A percentile compares a stretch with the other conserved stretches of the same genome.
These are phyloP conservation scores for Fusarium sp. DNA, from an alignment of 2,329 filamentous ascomycete genomes.

Conservation along the genomic window DNA sequence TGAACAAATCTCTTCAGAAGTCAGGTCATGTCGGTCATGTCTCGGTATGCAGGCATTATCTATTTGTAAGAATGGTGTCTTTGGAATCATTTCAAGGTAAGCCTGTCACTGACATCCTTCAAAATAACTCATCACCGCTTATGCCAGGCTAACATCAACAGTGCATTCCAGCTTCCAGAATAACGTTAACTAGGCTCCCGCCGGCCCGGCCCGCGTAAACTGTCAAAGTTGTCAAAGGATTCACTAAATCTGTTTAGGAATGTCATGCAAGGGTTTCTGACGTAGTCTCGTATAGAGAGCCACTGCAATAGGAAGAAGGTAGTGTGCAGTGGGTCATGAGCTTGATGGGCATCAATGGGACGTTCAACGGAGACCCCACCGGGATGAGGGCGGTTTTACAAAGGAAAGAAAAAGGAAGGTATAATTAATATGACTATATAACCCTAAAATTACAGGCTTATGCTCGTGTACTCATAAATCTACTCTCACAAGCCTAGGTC, in stretches of 20 bases:
- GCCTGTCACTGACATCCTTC: background rate
- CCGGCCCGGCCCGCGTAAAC: background rate
- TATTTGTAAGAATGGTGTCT: background rate
- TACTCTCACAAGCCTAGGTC: background rate
- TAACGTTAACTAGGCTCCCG: background rate
- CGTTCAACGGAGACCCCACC: background rate
- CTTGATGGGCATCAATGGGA: background rate
- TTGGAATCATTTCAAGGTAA: background rate
- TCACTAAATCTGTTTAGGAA: background rate
- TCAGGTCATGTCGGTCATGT: background rate
- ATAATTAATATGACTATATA: constrained; percentile 6
- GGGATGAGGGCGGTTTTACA: background rate
- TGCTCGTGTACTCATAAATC: background rate
- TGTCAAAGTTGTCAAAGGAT: background rate
- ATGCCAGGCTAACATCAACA: background rate
- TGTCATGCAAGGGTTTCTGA: background rate
- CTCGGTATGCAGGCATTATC: background rate
- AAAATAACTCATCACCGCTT: background rate
- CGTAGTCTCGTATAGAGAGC: background rate
- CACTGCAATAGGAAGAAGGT: background rate
- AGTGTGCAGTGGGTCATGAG: background rate
- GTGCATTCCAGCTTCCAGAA: background rate
- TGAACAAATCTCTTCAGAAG: background rate
- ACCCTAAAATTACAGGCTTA: background rate
- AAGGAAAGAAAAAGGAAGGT: background rate